Percentiles rank a stretch among this genome's conserved stretches.
phyloP scores from a whole-genome alignment of 805 yeast species.

The Dipodascus geniculatus region DNA sequence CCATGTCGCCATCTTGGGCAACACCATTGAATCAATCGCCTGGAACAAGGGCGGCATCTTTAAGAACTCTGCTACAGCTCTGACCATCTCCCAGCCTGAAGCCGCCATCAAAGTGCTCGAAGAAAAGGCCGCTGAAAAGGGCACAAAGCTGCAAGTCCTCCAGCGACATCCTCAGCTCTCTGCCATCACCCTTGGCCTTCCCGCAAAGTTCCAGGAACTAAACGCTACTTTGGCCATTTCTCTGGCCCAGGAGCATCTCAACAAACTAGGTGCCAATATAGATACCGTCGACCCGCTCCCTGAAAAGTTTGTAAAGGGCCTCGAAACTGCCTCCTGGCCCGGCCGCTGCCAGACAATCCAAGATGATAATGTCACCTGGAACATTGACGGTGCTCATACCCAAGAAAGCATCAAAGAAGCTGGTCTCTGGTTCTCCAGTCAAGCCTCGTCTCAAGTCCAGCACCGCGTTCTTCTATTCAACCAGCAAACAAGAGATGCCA shows the following conservation, averaged over 20 bases:
- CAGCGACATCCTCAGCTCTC: constrained; percentile 30
- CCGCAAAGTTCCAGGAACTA: constrained; percentile 69
- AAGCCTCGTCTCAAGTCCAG: constrained; percentile 10
- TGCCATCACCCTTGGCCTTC: constrained; percentile 24
- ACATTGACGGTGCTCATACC: constrained; percentile 93
- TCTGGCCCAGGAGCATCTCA: constrained; percentile 51
- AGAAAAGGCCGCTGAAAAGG: constrained; percentile 58
- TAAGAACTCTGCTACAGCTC: constrained; percentile 56
- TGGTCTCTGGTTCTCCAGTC: constrained; percentile 55
- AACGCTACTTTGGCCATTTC: constrained; percentile 85
- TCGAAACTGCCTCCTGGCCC: constrained; percentile 72
- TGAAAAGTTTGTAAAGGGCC: constrained; percentile 33
- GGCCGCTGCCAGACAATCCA: constrained; percentile 79
- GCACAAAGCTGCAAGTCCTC: constrained; percentile 39
- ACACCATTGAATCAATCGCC: constrained; percentile 78
- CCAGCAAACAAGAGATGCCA: constrained; percentile 88
- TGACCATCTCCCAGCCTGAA: constrained; percentile 49
- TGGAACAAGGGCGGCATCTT: constrained; percentile 96
- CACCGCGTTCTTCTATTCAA: constrained; percentile 61
- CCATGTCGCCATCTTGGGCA: constrained; percentile 78
- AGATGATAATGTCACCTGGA: constrained; percentile 51
- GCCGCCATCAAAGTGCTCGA: constrained; percentile 40
- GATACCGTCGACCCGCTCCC: constrained; percentile 12
- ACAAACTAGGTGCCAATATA: constrained; percentile 29
- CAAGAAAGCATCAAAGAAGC: constrained; percentile 78